Evolutionary conservation across 202 grass and related monocot genomes (phyloP).

Genomic region (Dendrocalamus latiflorus): DNA sequence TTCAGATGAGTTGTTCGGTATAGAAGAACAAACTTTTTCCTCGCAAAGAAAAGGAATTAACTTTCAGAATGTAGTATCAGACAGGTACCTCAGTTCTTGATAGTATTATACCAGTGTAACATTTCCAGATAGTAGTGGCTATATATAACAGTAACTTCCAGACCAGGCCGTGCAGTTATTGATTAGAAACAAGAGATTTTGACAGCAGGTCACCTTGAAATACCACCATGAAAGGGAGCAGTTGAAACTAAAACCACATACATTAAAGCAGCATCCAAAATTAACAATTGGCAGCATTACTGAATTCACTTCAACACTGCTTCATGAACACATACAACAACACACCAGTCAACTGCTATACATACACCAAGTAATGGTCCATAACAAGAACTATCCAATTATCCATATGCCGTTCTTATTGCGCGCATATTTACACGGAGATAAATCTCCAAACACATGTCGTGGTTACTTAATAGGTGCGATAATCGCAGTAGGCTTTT

Average conservation of each 20-base stretch:
- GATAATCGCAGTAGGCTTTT: conserved; percentile 7
- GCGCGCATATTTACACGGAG: conserved; percentile 34
- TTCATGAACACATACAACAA: conserved; percentile 26
- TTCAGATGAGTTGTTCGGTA: not conserved
- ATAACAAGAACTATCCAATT: conserved; percentile 24
- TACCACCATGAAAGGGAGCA: not conserved
- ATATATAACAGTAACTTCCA: not conserved
- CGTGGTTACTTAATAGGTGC: conserved; percentile 20
- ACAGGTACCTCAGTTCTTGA: not conserved
- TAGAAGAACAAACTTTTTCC: not conserved
- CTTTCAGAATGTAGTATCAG: not conserved
- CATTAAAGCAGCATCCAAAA: not conserved
- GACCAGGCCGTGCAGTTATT: not conserved
- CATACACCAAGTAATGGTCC: conserved; percentile 37
- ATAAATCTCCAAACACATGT: not conserved
- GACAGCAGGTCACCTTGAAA: not conserved
- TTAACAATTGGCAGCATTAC: conserved; percentile 13
- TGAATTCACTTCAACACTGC: not conserved
- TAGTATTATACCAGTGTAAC: not conserved
- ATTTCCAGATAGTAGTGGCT: not conserved
- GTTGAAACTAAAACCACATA: not conserved
- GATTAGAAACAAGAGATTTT: not conserved
- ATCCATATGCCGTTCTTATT: conserved; percentile 24
- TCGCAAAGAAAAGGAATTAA: not conserved
- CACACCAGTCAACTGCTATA: conserved; percentile 10